These are phyloP conservation scores for Kodamaea plutei DNA, from an alignment of 1,139 yeast genomes.

Conservation along the genomic window DNA sequence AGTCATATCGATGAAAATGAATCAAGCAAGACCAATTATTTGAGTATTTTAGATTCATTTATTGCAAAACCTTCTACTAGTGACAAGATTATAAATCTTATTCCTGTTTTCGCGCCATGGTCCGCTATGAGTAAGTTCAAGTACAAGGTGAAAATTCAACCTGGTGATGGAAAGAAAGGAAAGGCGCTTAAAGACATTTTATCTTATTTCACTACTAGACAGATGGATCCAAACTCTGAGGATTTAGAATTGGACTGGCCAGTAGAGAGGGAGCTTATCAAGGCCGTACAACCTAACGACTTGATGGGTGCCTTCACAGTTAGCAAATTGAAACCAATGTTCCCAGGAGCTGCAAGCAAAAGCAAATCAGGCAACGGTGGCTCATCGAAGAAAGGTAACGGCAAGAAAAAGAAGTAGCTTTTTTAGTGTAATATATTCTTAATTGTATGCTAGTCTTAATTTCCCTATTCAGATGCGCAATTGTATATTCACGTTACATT, in stretches of 20 bases:
- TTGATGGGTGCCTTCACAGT: constrained; percentile 38
- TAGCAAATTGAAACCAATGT: constrained; percentile 34
- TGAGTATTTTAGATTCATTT: constrained; percentile 39
- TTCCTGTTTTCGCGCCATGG: constrained; percentile 96
- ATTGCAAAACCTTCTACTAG: constrained; percentile 39
- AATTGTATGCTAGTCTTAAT: too few species aligned
- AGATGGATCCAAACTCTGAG: constrained; percentile 43
- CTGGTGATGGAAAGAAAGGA: constrained; percentile 87
- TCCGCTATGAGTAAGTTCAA: constrained; percentile 66
- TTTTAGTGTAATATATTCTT: too few species aligned
- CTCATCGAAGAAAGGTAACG: constrained; percentile 3
- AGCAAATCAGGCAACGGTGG: constrained; percentile 2
- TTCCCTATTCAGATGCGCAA: too few species aligned
- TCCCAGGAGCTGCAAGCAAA: constrained; percentile 25
- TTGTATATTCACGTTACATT: too few species aligned
- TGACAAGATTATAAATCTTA: constrained; percentile 51
- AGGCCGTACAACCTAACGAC: constrained; percentile 51
- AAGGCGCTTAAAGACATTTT: constrained; percentile 73
- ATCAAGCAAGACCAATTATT: constrained; percentile 27
- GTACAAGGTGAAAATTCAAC: constrained; percentile 80
- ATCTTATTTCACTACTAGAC: constrained; percentile 53
- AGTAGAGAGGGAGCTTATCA: constrained; percentile 56
- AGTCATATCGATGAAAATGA: constrained; percentile 30
- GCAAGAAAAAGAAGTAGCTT: constrained; percentile 4
- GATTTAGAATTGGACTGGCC: constrained; percentile 72